Conservation (phyloP, 1,284 basidiomycete genomes). For the Meira nashicola region DNA sequence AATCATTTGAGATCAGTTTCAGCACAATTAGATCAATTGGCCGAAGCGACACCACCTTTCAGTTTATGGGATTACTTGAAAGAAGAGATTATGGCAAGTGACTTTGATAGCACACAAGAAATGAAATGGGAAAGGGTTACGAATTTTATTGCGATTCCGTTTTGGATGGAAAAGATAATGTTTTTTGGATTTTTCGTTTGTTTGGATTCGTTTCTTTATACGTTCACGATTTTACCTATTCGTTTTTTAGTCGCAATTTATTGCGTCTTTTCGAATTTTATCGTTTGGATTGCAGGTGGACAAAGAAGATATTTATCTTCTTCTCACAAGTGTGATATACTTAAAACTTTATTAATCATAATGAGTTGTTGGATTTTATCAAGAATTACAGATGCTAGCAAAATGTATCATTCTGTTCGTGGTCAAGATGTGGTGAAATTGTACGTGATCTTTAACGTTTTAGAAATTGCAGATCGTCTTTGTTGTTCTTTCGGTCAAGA, state of each 20-base stretch:
- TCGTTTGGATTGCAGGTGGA: constrained; percentile 29
- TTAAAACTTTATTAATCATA: constrained; percentile 72
- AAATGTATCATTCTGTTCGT: constrained; percentile 97
- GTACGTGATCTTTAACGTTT: constrained; percentile 94
- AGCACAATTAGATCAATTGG: constrained; percentile 5
- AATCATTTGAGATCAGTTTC: background rate
- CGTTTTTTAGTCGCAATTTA: constrained; percentile 57
- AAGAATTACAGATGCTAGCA: constrained; percentile 86
- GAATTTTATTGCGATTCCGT: constrained; percentile 88
- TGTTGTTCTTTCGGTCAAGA: constrained; percentile 98
- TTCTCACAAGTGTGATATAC: constrained; percentile 84
- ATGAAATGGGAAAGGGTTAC: constrained; percentile 95
- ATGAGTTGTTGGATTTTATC: constrained; percentile 71
- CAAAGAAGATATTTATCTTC: constrained; percentile 35
- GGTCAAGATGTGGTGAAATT: constrained; percentile 81
- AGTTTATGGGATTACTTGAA: constrained; percentile 87
- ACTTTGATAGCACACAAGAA: constrained; percentile 87
- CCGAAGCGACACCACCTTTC: constrained; percentile 25
- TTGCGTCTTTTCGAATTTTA: constrained; percentile 28
- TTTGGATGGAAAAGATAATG: constrained; percentile 91
- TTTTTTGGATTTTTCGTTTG: constrained; percentile 89
- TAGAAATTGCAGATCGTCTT: constrained; percentile 81
- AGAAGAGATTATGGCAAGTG: constrained; percentile 73
- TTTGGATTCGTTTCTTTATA: constrained; percentile 94
- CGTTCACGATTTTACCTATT: constrained; percentile 94